phyloP scores from a whole-genome alignment of 129 eudicot species.

The Logfia minima region DNA sequence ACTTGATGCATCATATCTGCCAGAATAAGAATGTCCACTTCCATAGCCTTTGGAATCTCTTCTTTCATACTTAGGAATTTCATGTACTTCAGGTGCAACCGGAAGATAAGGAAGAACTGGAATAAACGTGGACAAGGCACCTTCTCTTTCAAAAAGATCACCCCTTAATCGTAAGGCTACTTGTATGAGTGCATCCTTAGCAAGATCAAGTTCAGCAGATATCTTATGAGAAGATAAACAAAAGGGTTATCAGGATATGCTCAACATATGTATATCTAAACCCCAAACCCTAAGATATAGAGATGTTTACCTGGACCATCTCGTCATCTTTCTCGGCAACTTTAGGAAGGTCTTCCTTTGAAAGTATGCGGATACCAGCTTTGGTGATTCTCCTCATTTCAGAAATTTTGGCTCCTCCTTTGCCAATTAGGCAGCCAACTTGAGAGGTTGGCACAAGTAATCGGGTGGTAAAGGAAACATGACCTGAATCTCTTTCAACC shows the following conservation, averaged over 20 bases:
- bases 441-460: conserved; percentile 70
- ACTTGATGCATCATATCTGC: conserved; percentile 51
- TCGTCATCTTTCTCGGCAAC: conserved; percentile 80
- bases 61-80: conserved; percentile 54
- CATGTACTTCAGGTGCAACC: conserved; percentile 42
- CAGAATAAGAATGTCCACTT: conserved; percentile 29
- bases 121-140: conserved; percentile 57
- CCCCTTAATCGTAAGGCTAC: conserved; percentile 71
- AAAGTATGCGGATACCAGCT: conserved; percentile 72
- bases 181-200: conserved; percentile 75
- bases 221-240: conserved; percentile 39
- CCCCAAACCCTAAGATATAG: background rate
- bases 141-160: conserved; percentile 79
- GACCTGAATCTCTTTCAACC: conserved; percentile 88
- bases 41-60: conserved; percentile 61
- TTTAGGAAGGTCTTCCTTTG: conserved; percentile 76
- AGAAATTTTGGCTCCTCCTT: conserved; percentile 74
- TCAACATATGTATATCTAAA: background rate
- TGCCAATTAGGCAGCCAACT: conserved; percentile 85
- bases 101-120: conserved; percentile 84
- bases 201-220: conserved; percentile 70
- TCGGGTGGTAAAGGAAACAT: conserved; percentile 60
- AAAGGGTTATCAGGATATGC: conserved; percentile 3
- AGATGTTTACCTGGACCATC: conserved; percentile 72
- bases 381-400: conserved; percentile 73